Evolutionary conservation across 2,329 filamentous ascomycete species (phyloP).

Genomic region (Ophiostoma angusticollis): DNA sequence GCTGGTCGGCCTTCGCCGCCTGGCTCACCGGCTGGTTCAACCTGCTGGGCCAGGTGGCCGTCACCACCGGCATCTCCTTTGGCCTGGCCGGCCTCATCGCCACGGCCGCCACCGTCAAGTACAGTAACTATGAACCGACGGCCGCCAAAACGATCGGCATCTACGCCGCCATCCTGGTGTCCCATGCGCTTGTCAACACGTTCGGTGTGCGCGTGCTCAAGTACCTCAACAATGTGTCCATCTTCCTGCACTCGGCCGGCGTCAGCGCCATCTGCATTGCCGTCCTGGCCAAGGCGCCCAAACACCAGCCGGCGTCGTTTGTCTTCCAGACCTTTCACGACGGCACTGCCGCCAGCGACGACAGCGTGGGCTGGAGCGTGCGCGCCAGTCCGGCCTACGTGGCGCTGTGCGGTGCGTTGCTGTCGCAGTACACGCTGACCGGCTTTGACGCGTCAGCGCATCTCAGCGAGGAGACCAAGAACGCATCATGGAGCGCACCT

Average conservation of each 20-base stretch:
- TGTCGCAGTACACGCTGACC: conserved; percentile 35
- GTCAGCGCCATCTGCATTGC: conserved; percentile 40
- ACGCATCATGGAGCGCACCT: conserved; percentile 43
- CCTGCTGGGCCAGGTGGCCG: conserved; percentile 28
- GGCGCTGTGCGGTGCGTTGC: conserved; percentile 37
- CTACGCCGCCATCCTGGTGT: conserved; percentile 42
- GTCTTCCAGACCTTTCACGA: conserved; percentile 43
- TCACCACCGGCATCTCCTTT: conserved; percentile 30
- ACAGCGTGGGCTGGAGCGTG: conserved; percentile 36
- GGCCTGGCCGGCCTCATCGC: conserved; percentile 27
- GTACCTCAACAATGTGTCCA: conserved; percentile 44
- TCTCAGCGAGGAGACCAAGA: conserved; percentile 43
- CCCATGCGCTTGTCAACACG: conserved; percentile 42
- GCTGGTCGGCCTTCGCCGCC: conserved; percentile 25
- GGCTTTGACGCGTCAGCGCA: conserved; percentile 45
- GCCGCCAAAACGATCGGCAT: conserved; percentile 42
- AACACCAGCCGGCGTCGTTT: conserved; percentile 39
- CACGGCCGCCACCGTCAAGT: conserved; percentile 25
- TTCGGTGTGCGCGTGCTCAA: conserved; percentile 43
- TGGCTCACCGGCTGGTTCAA: conserved; percentile 32
- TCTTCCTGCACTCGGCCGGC: conserved; percentile 40
- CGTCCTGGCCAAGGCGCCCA: conserved; percentile 43
- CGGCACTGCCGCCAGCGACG: conserved; percentile 35
- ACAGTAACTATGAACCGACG: conserved; percentile 25
- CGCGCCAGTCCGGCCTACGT: conserved; percentile 42